phyloP scores from a whole-genome alignment of 2,329 filamentous ascomycete genomes.

The Xylaria hypoxylon region DNA sequence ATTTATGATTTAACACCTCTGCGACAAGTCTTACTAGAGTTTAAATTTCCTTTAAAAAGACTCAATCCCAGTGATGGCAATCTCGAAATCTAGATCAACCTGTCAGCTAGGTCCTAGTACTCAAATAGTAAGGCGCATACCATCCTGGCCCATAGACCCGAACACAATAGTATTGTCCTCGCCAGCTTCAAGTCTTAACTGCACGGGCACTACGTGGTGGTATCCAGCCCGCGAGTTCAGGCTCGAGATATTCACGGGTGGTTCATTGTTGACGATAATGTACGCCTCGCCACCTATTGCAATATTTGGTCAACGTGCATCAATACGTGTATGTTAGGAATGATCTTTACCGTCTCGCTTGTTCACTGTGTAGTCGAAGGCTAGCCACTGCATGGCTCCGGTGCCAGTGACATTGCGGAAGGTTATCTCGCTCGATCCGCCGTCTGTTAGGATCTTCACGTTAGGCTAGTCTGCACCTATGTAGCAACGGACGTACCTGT shows the following conservation, averaged over 20 bases:
- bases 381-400: conserved; percentile 53
- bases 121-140: conserved; percentile 36
- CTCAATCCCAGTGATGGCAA: not conserved
- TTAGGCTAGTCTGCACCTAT: not conserved
- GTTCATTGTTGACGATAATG: conserved; percentile 52
- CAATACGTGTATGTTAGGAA: not conserved
- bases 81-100: conserved; percentile 2
- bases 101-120: not conserved
- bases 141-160: conserved; percentile 49
- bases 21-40: too few species aligned
- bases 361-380: conserved; percentile 53
- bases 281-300: conserved; percentile 50
- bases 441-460: conserved; percentile 35
- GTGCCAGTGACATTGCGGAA: conserved; percentile 55
- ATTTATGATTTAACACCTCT: too few species aligned
- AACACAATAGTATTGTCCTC: conserved; percentile 53
- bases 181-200: conserved; percentile 48
- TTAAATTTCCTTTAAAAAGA: not conserved
- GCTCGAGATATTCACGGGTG: conserved; percentile 52
- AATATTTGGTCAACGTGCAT: conserved; percentile 10
- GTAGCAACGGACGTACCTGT: conserved; percentile 16
- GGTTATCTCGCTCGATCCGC: conserved; percentile 45
- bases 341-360: conserved; percentile 45
- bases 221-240: conserved; percentile 54
- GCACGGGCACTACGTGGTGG: conserved; percentile 52